Percentiles rank a stretch among this genome's conserved stretches.
These are phyloP conservation scores for Pseudophaeomoniella oleicola DNA, from an alignment of 2,329 filamentous ascomycete species.

Conservation along the genomic window DNA sequence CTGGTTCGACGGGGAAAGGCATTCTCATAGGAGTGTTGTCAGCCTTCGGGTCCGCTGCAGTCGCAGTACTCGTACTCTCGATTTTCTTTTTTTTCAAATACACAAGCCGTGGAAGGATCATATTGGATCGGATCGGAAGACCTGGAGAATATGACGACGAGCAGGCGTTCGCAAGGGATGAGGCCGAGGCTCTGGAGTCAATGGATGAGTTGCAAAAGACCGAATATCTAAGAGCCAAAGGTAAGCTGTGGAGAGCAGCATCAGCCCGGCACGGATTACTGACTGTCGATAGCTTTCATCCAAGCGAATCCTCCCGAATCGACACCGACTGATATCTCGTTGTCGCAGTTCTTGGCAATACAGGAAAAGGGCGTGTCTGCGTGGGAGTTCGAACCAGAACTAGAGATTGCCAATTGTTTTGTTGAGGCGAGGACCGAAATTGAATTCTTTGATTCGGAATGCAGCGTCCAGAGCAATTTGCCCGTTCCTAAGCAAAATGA, in stretches of 20 bases:
- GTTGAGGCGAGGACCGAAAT: constrained; percentile 94
- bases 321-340: constrained; percentile 85
- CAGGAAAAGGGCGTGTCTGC: constrained; percentile 99
- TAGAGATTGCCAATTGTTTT: constrained; percentile 98
- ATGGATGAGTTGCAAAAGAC: constrained; percentile 89
- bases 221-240: constrained; percentile 90
- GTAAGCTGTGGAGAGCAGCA: constrained; percentile 39
- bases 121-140: constrained; percentile 81
- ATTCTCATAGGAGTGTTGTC: constrained; percentile 91
- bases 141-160: constrained; percentile 97
- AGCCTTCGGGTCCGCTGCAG: constrained; percentile 77
- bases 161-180: constrained; percentile 82
- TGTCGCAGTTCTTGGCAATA: constrained; percentile 94
- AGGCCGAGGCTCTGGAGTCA: constrained; percentile 82
- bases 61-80: constrained; percentile 66
- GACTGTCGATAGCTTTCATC: constrained; percentile 57
- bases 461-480: constrained; percentile 90
- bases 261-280: constrained; percentile 3
- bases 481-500: constrained; percentile 98
- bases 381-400: constrained; percentile 98
- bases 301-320: constrained; percentile 92
- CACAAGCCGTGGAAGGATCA: constrained; percentile 73
- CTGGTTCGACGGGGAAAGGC: constrained; percentile 51
- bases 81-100: constrained; percentile 91
- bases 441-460: constrained; percentile 96